Evolutionary conservation across 1,284 basidiomycete species (phyloP).

Genomic region (Phylloboletellus chloephorus): DNA sequence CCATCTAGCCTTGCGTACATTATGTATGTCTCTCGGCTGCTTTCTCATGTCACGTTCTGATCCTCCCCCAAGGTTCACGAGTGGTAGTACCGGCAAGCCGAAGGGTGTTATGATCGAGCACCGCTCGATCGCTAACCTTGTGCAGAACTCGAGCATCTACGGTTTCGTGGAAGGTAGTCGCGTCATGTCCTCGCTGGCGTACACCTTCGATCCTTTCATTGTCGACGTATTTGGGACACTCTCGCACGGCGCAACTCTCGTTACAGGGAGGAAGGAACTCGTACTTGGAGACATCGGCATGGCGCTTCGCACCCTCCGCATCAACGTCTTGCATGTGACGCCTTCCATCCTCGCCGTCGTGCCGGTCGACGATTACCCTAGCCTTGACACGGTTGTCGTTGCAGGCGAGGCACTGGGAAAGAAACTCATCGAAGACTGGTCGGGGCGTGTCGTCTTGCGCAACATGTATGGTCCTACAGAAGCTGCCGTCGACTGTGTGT

Average conservation of each 20-base stretch:
- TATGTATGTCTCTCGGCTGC: slow-evolving; percentile 17
- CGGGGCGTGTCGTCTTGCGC: slow-evolving; percentile 22
- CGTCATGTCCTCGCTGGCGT: slow-evolving; percentile 29
- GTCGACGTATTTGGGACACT: slow-evolving; percentile 27
- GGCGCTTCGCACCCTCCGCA: slow-evolving; percentile 24
- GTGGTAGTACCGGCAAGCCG: slow-evolving; percentile 26
- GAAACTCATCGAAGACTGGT: slow-evolving; percentile 30
- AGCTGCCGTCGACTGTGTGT: slow-evolving; percentile 29
- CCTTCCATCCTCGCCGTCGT: slow-evolving; percentile 31
- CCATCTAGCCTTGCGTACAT: slow-evolving; percentile 27
- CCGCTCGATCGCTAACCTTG: slow-evolving; percentile 30
- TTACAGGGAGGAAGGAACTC: slow-evolving; percentile 29
- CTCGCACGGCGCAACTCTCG: slow-evolving; percentile 27
- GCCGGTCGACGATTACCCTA: slow-evolving; percentile 24
- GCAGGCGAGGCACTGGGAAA: slow-evolving; percentile 29
- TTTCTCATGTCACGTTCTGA: slow-evolving; percentile 1
- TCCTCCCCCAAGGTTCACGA: slow-evolving; percentile 23
- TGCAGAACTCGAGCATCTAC: slow-evolving; percentile 24
- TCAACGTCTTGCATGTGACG: slow-evolving; percentile 28
- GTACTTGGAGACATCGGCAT: slow-evolving; percentile 29
- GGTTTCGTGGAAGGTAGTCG: slow-evolving; percentile 22
- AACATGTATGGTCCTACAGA: slow-evolving; percentile 37
- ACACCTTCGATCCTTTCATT: slow-evolving; percentile 31
- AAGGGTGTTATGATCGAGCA: slow-evolving; percentile 32
- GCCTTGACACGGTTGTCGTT: slow-evolving; percentile 25